Evolutionary conservation across 148 eudicot species (phyloP).

Genomic region (Amaranthus cruentus): DNA sequence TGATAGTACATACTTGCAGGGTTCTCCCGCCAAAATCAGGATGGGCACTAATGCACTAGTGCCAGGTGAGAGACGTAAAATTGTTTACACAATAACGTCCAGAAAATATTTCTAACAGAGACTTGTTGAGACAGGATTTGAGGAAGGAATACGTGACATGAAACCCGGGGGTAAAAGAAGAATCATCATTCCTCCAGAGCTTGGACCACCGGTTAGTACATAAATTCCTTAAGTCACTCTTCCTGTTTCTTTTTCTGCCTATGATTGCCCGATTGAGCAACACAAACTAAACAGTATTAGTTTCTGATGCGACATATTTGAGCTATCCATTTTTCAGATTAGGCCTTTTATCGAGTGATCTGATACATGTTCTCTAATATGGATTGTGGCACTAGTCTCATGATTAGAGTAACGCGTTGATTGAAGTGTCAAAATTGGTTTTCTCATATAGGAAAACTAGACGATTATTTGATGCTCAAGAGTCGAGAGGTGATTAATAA

Average conservation of each 20-base stretch:
- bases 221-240: background rate
- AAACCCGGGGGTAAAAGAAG: conserved; percentile 96
- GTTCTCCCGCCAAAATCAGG: conserved; percentile 86
- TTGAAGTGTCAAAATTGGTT: background rate
- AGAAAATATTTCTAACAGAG: conserved; percentile 18
- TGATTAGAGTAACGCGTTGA: background rate
- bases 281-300: background rate
- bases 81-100: background rate
- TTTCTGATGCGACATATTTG: background rate
- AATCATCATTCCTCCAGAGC: conserved; percentile 92
- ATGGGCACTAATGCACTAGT: conserved; percentile 85
- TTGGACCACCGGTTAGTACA: conserved; percentile 91
- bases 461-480: too few relatives aligned
- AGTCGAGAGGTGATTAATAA: too few relatives aligned
- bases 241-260: background rate
- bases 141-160: conserved; percentile 92
- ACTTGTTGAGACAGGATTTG: conserved; percentile 57
- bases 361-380: background rate
- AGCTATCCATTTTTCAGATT: background rate
- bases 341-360: background rate
- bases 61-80: conserved; percentile 50
- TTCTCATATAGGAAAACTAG: background rate
- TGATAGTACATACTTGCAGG: conserved; percentile 91
- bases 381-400: background rate
- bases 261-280: background rate